Conservation (phyloP, 257 asterid genomes). For the Gentiana straminea region DNA sequence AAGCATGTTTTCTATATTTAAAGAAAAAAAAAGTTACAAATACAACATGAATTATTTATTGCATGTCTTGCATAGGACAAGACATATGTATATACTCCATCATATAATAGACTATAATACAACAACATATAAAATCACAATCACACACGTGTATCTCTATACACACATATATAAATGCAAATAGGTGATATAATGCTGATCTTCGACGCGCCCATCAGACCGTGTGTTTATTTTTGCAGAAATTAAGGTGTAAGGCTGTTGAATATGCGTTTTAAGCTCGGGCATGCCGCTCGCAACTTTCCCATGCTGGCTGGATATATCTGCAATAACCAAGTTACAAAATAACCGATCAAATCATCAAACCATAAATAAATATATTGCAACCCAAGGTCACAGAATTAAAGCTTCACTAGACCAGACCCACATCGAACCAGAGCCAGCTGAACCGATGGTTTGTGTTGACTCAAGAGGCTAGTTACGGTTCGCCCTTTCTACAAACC, state of each 20-base stretch:
- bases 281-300: slow-evolving; percentile 59
- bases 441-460: no score
- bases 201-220: no score
- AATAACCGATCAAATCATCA: not conserved
- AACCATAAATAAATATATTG: not conserved
- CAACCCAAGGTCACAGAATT: not conserved
- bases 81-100: no score
- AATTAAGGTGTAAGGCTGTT: slow-evolving; percentile 54
- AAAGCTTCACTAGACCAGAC: not conserved
- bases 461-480: no score
- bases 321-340: slow-evolving; percentile 21
- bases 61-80: not conserved
- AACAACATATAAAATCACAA: slow-evolving; percentile 1
- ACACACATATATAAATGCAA: slow-evolving; percentile 3
- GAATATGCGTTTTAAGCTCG: slow-evolving; percentile 83
- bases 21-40: no score
- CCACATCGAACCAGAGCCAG: no score
- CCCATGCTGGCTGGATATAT: slow-evolving; percentile 63
- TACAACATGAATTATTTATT: slow-evolving; percentile 2
- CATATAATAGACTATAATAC: not conserved
- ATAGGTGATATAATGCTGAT: not conserved
- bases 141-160: not conserved
- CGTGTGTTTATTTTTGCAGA: not conserved
- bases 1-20: no score
- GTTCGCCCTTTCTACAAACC: no score